A percentile compares a stretch with the other conserved stretches of the same genome.
Conservation (phyloP, 441 rosid genomes). For the Aquilaria agallochum region DNA sequence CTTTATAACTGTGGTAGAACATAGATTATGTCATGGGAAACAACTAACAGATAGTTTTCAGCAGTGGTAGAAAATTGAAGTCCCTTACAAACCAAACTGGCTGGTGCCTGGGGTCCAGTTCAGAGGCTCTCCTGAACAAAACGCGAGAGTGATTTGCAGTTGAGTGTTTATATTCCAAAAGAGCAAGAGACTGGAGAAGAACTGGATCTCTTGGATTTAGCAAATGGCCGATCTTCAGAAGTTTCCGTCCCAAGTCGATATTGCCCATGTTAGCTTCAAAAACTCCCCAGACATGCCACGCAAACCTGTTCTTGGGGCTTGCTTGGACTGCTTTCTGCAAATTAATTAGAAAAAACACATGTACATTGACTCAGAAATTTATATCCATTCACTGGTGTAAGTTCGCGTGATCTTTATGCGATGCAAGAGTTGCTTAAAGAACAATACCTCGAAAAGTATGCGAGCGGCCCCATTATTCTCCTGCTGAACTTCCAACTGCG, state of each 20-base stretch:
- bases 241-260: slow-evolving; percentile 70
- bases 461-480: slow-evolving; percentile 73
- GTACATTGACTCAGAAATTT: neutral
- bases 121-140: slow-evolving; percentile 74
- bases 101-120: slow-evolving; percentile 81
- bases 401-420: too few species aligned
- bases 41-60: too few species aligned
- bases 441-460: slow-evolving; percentile 73
- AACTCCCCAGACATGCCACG: slow-evolving; percentile 97
- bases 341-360: slow-evolving; percentile 2
- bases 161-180: slow-evolving; percentile 79
- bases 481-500: slow-evolving; percentile 85
- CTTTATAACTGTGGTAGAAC: slow-evolving; percentile 1
- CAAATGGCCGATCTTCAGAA: slow-evolving; percentile 81
- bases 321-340: slow-evolving; percentile 87
- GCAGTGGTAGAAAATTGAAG: neutral
- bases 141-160: slow-evolving; percentile 72
- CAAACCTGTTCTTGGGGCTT: slow-evolving; percentile 93
- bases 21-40: neutral
- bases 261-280: slow-evolving; percentile 80
- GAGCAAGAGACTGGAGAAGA: slow-evolving; percentile 89
- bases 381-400: too few species aligned
- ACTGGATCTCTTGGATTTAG: slow-evolving; percentile 95
- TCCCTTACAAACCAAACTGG: slow-evolving; percentile 94
- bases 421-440: slow-evolving; percentile 4